A percentile compares a stretch with the other conserved stretches of the same genome.
Evolutionary conservation across 495 filamentous ascomycete genomes (phyloP).

Genomic region (Hyaloscypha bicolor): DNA sequence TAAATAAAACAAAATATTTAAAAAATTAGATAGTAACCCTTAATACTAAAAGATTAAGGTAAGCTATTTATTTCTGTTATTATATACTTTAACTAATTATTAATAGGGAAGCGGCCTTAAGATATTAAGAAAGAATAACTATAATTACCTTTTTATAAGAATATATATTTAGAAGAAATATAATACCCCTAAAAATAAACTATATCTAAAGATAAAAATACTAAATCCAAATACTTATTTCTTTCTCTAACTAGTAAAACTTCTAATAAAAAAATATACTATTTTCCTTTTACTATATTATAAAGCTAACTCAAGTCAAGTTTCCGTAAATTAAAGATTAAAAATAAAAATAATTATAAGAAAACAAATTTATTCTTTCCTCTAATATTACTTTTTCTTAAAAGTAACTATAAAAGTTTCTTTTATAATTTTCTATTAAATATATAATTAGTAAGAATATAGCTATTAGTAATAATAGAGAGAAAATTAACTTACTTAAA

Average conservation of each 20-base stretch:
- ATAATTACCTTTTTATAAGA: neutral
- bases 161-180: neutral
- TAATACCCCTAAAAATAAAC: neutral
- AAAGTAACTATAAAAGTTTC: neutral
- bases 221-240: neutral
- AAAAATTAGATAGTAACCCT: no score
- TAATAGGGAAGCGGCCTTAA: neutral
- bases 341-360: neutral
- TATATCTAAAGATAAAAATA: slow-evolving; percentile 1
- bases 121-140: neutral
- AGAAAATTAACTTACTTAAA: slow-evolving; percentile 28
- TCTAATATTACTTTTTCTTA: neutral
- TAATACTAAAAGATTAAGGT: no score
- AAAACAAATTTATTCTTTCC: neutral
- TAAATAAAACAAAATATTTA: no score
- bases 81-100: neutral
- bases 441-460: slow-evolving; percentile 14
- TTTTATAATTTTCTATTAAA: neutral
- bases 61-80: no score
- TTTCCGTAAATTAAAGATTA: neutral
- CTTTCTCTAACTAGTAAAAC: neutral
- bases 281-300: neutral
- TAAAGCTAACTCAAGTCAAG: neutral
- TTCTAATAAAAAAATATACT: neutral
- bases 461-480: slow-evolving; percentile 5